phyloP scores from a whole-genome alignment of 768 basidiomycete species.

The Amanita exitialis region DNA sequence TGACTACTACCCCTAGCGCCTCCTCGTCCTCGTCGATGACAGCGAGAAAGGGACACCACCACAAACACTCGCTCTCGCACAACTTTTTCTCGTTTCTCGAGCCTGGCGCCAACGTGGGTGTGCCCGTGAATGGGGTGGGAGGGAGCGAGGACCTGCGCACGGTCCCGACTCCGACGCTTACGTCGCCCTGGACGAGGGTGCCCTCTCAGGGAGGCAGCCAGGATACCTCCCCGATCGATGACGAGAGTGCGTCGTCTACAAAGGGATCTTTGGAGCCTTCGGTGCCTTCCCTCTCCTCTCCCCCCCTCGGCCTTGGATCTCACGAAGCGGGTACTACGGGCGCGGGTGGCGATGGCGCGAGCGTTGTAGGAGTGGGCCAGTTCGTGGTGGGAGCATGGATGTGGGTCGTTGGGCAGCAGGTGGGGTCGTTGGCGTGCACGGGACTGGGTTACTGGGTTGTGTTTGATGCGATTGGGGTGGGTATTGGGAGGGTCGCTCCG shows the following conservation, averaged over 20 bases:
- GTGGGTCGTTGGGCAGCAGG: conserved; percentile 86
- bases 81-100: conserved; percentile 96
- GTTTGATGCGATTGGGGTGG: conserved; percentile 85
- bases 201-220: conserved; percentile 29
- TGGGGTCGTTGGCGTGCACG: conserved; percentile 79
- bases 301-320: neutral
- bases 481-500: conserved; percentile 34
- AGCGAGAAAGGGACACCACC: conserved; percentile 69
- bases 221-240: neutral
- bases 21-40: conserved; percentile 20
- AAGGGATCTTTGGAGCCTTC: neutral
- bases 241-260: no score
- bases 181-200: conserved; percentile 50
- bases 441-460: conserved; percentile 96
- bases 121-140: neutral
- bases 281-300: neutral
- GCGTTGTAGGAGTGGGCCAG: conserved; percentile 26
- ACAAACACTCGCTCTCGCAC: conserved; percentile 90
- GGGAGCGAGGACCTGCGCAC: conserved; percentile 28
- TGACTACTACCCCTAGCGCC: conserved; percentile 13
- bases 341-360: neutral
- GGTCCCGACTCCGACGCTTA: conserved; percentile 47
- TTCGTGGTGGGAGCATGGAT: conserved; percentile 63
- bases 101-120: conserved; percentile 32
- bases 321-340: neutral